These are phyloP conservation scores for Bipolaris victoriae DNA, from an alignment of 2,329 filamentous ascomycete genomes.

Conservation along the genomic window DNA sequence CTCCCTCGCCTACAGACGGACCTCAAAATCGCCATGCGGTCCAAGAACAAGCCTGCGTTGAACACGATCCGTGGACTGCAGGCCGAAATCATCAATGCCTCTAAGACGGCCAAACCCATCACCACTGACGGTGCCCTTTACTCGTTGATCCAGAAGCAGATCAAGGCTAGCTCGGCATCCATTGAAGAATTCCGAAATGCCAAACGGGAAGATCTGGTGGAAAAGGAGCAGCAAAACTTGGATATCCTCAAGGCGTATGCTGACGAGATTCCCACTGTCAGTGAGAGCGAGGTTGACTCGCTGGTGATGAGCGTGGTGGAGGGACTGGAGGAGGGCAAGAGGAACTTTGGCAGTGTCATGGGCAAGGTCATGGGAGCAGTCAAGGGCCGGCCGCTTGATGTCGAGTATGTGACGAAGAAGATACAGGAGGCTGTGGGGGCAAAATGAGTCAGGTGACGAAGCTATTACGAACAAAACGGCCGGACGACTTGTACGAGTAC, in stretches of 20 bases:
- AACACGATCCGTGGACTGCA: slow-evolving; percentile 72
- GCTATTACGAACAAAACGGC: not conserved
- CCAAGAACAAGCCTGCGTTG: slow-evolving; percentile 64
- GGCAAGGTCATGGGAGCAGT: slow-evolving; percentile 62
- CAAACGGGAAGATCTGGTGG: slow-evolving; percentile 70
- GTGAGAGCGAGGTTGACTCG: slow-evolving; percentile 63
- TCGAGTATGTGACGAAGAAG: slow-evolving; percentile 64
- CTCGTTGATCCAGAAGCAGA: slow-evolving; percentile 68
- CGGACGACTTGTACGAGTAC: slow-evolving; percentile 8
- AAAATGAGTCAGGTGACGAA: slow-evolving; percentile 19
- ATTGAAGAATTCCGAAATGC: slow-evolving; percentile 68
- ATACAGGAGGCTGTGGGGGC: slow-evolving; percentile 57
- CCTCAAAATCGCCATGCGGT: slow-evolving; percentile 56
- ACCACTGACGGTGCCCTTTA: slow-evolving; percentile 73
- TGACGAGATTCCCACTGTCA: slow-evolving; percentile 63
- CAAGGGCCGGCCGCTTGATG: slow-evolving; percentile 69
- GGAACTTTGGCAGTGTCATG: slow-evolving; percentile 66
- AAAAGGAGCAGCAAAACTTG: slow-evolving; percentile 72
- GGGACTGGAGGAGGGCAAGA: slow-evolving; percentile 57
- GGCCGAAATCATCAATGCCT: slow-evolving; percentile 74
- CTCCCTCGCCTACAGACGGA: slow-evolving; percentile 55
- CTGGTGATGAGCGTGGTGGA: slow-evolving; percentile 61
- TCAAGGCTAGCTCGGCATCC: slow-evolving; percentile 64
- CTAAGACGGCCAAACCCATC: slow-evolving; percentile 74
- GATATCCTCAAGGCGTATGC: slow-evolving; percentile 70